phyloP scores from a whole-genome alignment of 2,329 filamentous ascomycete species.

The Cladophialophora chaetospira region DNA sequence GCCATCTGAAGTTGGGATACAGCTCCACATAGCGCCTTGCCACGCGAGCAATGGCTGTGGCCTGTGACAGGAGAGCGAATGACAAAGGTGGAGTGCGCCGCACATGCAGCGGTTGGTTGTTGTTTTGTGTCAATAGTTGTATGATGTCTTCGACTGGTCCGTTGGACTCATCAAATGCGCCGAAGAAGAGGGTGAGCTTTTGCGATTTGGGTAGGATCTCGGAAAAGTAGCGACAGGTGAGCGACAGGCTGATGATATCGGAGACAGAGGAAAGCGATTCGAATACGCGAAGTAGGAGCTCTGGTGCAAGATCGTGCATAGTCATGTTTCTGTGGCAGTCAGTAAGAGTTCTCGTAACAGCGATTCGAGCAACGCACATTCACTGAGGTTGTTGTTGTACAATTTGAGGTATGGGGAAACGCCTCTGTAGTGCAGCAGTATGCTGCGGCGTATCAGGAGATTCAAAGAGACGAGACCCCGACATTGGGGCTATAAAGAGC shows the following conservation, averaged over 20 bases:
- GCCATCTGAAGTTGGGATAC: conserved; percentile 67
- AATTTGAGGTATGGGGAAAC: background rate
- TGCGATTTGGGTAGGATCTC: conserved; percentile 56
- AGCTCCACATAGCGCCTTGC: conserved; percentile 62
- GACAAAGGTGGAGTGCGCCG: conserved; percentile 57
- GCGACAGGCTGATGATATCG: conserved; percentile 57
- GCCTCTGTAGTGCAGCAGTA: conserved; percentile 13
- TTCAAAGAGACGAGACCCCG: conserved; percentile 54
- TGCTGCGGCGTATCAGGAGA: conserved; percentile 34
- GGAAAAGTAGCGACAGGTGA: conserved; percentile 58
- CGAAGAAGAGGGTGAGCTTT: conserved; percentile 56
- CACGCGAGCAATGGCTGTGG: conserved; percentile 56
- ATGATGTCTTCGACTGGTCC: conserved; percentile 61
- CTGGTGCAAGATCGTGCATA: conserved; percentile 58
- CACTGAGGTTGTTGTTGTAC: background rate
- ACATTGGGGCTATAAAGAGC: conserved; percentile 55
- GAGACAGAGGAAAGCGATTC: conserved; percentile 54
- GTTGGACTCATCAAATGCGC: conserved; percentile 57
- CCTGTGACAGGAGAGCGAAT: conserved; percentile 57
- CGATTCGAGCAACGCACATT: background rate
- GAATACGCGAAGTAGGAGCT: conserved; percentile 61
- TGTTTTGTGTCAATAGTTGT: conserved; percentile 63
- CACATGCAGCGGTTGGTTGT: conserved; percentile 59
- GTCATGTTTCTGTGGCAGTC: conserved; percentile 45
- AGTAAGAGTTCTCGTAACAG: background rate